Conservation (phyloP, 148 eudicot genomes). For the Mesembryanthemum crystallinum region DNA sequence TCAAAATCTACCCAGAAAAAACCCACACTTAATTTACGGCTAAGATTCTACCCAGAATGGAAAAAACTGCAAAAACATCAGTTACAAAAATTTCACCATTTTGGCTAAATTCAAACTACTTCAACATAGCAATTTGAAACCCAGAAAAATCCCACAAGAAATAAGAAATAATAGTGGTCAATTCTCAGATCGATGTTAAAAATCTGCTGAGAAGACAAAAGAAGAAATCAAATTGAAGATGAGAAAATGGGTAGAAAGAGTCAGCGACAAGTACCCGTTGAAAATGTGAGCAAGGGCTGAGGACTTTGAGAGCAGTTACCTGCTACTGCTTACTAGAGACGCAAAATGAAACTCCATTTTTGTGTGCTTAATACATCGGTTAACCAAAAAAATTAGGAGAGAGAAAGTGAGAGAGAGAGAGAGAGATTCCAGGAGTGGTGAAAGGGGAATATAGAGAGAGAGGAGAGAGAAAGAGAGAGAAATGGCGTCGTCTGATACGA, state of each 20-base stretch:
- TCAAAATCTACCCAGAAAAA: slow-evolving; percentile 19
- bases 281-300: not conserved
- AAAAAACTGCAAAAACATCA: not conserved
- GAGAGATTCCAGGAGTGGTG: slow-evolving; percentile 30
- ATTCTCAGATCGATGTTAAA: not conserved
- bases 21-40: not conserved
- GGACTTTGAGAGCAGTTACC: not conserved
- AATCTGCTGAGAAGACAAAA: not conserved
- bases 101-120: not conserved
- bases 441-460: slow-evolving; percentile 6
- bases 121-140: not conserved
- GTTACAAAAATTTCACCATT: not conserved
- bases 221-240: not conserved
- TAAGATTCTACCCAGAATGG: not conserved
- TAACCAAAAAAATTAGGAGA: not conserved
- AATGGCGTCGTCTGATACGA: not conserved
- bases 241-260: not conserved
- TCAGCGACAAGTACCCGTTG: slow-evolving; percentile 12
- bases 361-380: not conserved
- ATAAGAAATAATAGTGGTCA: not conserved
- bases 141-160: not conserved
- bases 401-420: slow-evolving; percentile 7
- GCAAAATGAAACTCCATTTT: slow-evolving; percentile 1
- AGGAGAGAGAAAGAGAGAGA: not conserved
- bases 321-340: not conserved